These are phyloP conservation scores for Skeletonema grethae DNA, from an alignment of 108 stramenopile species.

Conservation along the genomic window DNA sequence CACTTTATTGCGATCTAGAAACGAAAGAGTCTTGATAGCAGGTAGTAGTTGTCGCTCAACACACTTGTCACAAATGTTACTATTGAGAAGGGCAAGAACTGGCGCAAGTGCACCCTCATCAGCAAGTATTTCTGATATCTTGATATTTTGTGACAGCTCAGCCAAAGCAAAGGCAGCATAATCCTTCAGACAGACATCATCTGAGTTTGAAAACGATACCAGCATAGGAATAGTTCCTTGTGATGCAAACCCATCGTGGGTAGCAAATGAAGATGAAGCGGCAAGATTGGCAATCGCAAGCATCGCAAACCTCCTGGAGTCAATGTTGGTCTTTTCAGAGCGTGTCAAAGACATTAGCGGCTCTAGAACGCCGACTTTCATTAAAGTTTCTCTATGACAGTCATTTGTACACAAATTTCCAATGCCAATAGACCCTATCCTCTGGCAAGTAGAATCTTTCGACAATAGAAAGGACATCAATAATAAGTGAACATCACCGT, in stretches of 20 bases:
- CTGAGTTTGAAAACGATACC: conserved; percentile 73
- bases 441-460: conserved; percentile 75
- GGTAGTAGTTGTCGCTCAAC: conserved; percentile 80
- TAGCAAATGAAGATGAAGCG: conserved; percentile 64
- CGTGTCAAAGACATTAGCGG: conserved; percentile 78
- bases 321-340: conserved; percentile 73
- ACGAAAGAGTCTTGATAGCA: conserved; percentile 75
- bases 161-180: conserved; percentile 85
- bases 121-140: conserved; percentile 72
- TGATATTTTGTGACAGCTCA: conserved; percentile 75
- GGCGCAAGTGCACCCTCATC: conserved; percentile 85
- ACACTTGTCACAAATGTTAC: conserved; percentile 48
- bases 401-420: conserved; percentile 78
- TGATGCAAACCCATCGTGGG: conserved; percentile 70
- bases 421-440: conserved; percentile 80
- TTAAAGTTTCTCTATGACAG: conserved; percentile 57
- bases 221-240: conserved; percentile 82
- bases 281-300: conserved; percentile 83
- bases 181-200: conserved; percentile 73
- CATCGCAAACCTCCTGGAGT: conserved; percentile 77
- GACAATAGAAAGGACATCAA: conserved; percentile 78
- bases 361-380: conserved; percentile 74
- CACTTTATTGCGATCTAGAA: conserved; percentile 76
- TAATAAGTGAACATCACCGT: conserved; percentile 72
- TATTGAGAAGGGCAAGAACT: conserved; percentile 80